A percentile compares a stretch with the other conserved stretches of the same genome.
phyloP scores from a whole-genome alignment of 73 alveolate genomes.

The Tetrahymena malaccensis region DNA sequence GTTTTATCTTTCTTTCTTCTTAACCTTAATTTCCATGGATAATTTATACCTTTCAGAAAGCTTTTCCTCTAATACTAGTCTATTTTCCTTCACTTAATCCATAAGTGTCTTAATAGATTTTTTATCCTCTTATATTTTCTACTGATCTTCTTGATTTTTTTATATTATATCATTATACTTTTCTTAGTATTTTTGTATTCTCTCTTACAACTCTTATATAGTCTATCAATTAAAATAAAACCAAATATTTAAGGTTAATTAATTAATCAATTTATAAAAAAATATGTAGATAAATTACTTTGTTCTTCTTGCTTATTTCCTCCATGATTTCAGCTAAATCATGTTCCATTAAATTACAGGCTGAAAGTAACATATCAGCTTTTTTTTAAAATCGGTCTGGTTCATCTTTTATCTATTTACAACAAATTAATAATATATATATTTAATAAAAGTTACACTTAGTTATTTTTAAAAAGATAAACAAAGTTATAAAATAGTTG shows the following conservation, averaged over 20 bases:
- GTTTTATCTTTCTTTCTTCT: neutral
- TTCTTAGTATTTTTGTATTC: conserved; percentile 19
- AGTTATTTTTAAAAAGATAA: neutral
- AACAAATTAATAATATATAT: neutral
- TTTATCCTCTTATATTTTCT: neutral
- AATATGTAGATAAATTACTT: conserved; percentile 1
- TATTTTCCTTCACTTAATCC: neutral
- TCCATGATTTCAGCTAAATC: conserved; percentile 47
- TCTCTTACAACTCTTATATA: conserved; percentile 35
- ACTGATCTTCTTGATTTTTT: conserved; percentile 24
- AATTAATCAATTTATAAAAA: neutral
- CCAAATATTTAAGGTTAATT: neutral
- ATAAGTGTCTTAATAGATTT: neutral
- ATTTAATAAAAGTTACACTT: neutral
- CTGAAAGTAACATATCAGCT: conserved; percentile 60
- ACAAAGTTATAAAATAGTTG: neutral
- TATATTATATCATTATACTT: conserved; percentile 15
- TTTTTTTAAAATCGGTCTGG: conserved; percentile 61
- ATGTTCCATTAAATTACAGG: conserved; percentile 32
- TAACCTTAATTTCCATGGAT: neutral
- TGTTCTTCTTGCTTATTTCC: conserved; percentile 44
- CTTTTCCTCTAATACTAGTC: neutral
- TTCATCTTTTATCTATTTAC: conserved; percentile 58
- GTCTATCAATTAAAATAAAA: neutral
- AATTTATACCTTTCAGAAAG: neutral